These are phyloP conservation scores for Chrysophaeum taylorii DNA, from an alignment of 352 stramenopile genomes.

Conservation along the genomic window DNA sequence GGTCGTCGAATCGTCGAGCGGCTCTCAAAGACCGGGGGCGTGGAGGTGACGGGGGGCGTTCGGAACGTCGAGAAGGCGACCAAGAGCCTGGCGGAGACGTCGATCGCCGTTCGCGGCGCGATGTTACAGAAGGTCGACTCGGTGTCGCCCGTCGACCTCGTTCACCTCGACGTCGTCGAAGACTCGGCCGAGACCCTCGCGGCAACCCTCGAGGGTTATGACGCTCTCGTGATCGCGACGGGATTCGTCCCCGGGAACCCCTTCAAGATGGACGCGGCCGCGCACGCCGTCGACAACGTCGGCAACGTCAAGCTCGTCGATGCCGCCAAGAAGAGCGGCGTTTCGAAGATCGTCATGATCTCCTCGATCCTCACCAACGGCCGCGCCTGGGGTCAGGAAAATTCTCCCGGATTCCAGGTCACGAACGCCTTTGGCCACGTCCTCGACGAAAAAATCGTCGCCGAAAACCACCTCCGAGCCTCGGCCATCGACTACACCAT, in stretches of 20 bases:
- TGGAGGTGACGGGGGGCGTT: conserved; percentile 37
- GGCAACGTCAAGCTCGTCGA: conserved; percentile 46
- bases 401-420: conserved; percentile 43
- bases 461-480: conserved; percentile 40
- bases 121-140: conserved; percentile 42
- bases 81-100: conserved; percentile 34
- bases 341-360: conserved; percentile 42
- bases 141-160: conserved; percentile 30
- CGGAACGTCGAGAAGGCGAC: conserved; percentile 42
- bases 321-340: conserved; percentile 41
- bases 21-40: conserved; percentile 20
- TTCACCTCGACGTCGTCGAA: conserved; percentile 37
- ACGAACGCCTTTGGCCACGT: conserved; percentile 52
- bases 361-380: conserved; percentile 48
- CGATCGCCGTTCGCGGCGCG: conserved; percentile 39
- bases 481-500: conserved; percentile 50
- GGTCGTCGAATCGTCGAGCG: conserved; percentile 40
- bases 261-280: conserved; percentile 43
- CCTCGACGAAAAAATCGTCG: conserved; percentile 47
- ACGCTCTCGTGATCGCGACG: conserved; percentile 41
- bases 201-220: conserved; percentile 29
- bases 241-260: conserved; percentile 46
- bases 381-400: conserved; percentile 45
- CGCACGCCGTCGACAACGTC: conserved; percentile 50
- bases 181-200: conserved; percentile 35